Evolutionary conservation across 139 green algal genomes (phyloP), one percentile per base, ranked within the genome.

Genomic region (Chlamydomonas applanata): DNA sequence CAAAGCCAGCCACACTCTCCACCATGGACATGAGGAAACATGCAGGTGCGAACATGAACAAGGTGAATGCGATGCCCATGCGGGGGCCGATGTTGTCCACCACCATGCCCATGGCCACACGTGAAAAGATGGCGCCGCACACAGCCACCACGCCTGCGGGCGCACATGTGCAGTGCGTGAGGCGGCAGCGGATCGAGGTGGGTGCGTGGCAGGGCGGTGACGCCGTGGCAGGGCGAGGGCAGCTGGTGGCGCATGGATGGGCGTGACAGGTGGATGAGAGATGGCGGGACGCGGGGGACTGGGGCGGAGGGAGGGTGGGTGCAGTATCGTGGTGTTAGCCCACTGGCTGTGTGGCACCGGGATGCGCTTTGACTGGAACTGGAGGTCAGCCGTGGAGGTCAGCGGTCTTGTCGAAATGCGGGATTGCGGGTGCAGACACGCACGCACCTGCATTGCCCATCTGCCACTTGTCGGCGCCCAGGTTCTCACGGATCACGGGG

Each of bases 51-150:
- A 79, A 75, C 34, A 93, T 32, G n/a, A 87, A 67, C 76, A 95
- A 74, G 19, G 90, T 78, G 32, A 88, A 69, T 27, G 81, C 87
- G 60, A 71, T 76, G 32, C 80, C 82, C 71, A 78, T 27, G 66
- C 93, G 85, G 0, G 93, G 91, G 4, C 93, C 94, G 16, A 94
- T 80, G 13, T 76, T 79, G 79, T 98, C 94, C 65, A 90, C 91
- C 19, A 97, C 69, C 7, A 59, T 63, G 54, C 91, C 91, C 79
- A 96, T 90, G 69, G 81, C 64, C 16, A 94, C 49, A 61, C 91
- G 89, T 2, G 76, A 73, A 14, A 74, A 62, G 24, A 95, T 88
- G 52, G 90, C 89, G 5, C 91, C 91, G 7, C 75, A 79, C 45
- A 95, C 89, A 40, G 89, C 82, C 13, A 87, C 88, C 53, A 96